Percentiles rank a stretch among this genome's conserved stretches.
phyloP scores from a whole-genome alignment of 352 stramenopile species.

The Pythium vanterpoolii region DNA sequence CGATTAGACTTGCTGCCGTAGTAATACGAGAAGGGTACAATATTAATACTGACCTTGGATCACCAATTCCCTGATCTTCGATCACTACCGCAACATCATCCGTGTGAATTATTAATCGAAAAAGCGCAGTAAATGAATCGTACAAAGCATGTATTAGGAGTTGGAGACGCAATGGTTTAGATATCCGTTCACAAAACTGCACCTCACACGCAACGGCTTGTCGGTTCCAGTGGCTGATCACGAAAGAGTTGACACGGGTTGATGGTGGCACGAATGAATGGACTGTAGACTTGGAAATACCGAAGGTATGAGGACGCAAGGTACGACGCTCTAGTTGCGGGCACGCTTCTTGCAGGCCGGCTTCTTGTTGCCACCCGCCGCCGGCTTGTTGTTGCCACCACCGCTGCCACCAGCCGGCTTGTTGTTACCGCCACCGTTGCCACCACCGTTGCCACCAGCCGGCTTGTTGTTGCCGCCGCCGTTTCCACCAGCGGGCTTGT shows the following conservation, averaged over 20 bases:
- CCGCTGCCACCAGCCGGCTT: constrained; percentile 11
- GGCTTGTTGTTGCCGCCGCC: constrained; percentile 5
- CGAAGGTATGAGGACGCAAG: background rate
- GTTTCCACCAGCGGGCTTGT: too few species aligned
- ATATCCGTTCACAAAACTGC: constrained; percentile 22
- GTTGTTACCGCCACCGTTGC: constrained; percentile 6
- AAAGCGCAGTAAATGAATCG: too few species aligned
- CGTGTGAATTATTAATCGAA: too few species aligned
- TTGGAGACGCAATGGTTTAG: constrained; percentile 5
- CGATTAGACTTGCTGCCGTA: too few species aligned
- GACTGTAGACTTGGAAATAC: background rate
- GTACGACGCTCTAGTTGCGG: constrained; percentile 1
- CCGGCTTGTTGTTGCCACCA: constrained; percentile 4
- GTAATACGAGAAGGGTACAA: too few species aligned
- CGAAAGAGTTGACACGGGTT: background rate
- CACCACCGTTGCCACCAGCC: background rate
- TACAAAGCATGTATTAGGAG: constrained; percentile 4
- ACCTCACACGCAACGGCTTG: constrained; percentile 2
- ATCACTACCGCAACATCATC: too few species aligned
- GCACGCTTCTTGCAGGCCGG: constrained; percentile 12
- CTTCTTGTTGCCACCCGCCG: too few species aligned
- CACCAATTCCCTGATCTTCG: too few species aligned
- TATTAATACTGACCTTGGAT: too few species aligned
- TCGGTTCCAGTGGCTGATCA: background rate
- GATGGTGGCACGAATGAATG: constrained; percentile 3